Base-by-base conservation (phyloP, 2,329 filamentous ascomycete species). In the Orbilia brochopaga region DNA sequence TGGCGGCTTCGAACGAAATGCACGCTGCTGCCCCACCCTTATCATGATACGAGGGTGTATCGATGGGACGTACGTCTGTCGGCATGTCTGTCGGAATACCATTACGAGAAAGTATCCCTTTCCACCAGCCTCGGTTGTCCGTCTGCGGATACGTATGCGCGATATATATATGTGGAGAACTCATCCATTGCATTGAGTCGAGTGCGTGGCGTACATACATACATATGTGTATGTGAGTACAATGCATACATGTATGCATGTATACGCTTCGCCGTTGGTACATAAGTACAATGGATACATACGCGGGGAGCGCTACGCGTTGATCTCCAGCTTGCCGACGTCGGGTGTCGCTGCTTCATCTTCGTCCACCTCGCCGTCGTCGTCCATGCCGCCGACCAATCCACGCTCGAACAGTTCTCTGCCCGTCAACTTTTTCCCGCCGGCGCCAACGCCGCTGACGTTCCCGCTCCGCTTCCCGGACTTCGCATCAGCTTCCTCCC, bases 401-500 rank as follows among this genome's bases (percentile, higher is more conserved):
- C 90, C 90, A 56, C 84, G 84, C 82, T 92, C 89, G 89, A 90
- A 93, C 40, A 93, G 82, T 78, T 93, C 88, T 77, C 82, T 87
- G 17, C 90, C 90, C 0, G 90, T 88, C 75, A 92, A 80, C 77
- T 84, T 88, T 76, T 83, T 82, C 76, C 83, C 77, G 5, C 40
- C 73, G 65, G 19, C 30, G 19, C 56, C 62, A 2, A 62, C n/a
- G 50, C 66, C 54, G 21, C 69, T 58, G 44, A 56, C 85, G 42
- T 88, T 85, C 15, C 90, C 86, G 72, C 90, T 90, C 83, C 91
- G 94, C 69, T 87, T 83, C 77, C 83, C 88, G 17, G 87, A 86
- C 81, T 91, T 89, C 81, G 90, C 92, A 81, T 91, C 86, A 81
- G 96, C 92, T 55, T 92, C 91, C 35, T 87, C 83, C 74, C 90